Evolutionary conservation across 2,329 filamentous ascomycete genomes (phyloP), one percentile per base, ranked within the genome.

Genomic region (Colletotrichum sp.): DNA sequence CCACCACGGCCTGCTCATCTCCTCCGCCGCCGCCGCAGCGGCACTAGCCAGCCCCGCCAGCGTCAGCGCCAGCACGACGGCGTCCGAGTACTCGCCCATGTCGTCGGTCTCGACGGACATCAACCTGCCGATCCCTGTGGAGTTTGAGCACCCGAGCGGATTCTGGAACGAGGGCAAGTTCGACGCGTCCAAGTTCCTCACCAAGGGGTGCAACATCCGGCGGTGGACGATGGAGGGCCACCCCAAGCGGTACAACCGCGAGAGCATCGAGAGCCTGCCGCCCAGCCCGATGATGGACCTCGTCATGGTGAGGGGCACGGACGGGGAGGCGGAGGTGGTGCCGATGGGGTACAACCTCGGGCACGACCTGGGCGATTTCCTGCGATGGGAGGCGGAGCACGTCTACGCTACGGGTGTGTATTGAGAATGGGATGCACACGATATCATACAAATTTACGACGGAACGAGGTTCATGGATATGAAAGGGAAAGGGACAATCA

Each of bases 281-380:
- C 88, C 88, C 78, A 90, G 88, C 78, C 89, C 89, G 63, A 88
- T 89, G 87, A 80, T 88, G 63, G 86, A 88, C 62, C 82, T 86
- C 13, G 80, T 85, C 32, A 83, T 90, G 24, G 84, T 89, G 52
- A 84, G 83, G 30, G 83, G 82, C 57, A 79, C 77, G 34, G 74
- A 77, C 32, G 79, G 80, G 44, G 76, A 81, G 30, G 77, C 84
- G 34, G 85, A 86, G 68, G 80, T 85, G 12, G 87, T 90, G 69
- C 89, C 90, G 1, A 92, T 93, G 91, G 90, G 90, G 0, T 92
- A 89, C 80, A 93, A 93, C 77, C 84, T 93, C 4, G 87, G 88
- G 13, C 89, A 92, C 76, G 91, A 92, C 79, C 80, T 92, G 52
- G 89, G 89, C 2, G 90, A 92, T 76, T 92, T 91, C 78, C 80